Evolutionary conservation across 148 eudicot genomes (phyloP).

Genomic region (Gaultheria prostrata): DNA sequence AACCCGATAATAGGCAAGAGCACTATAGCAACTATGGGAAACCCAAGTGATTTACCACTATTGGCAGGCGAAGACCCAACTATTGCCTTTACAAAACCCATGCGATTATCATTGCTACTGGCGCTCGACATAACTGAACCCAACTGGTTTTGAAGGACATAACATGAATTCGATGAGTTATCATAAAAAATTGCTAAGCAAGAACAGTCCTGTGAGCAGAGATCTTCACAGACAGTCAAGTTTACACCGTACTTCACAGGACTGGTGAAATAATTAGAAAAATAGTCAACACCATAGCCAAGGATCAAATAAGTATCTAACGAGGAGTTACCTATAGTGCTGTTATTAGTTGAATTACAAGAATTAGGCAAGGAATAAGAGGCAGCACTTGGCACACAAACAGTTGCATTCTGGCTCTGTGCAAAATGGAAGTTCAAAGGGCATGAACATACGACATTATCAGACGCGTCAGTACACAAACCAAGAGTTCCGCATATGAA

Average conservation of each 20-base stretch:
- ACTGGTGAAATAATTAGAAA: slow-evolving; percentile 35
- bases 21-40: slow-evolving; percentile 45
- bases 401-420: slow-evolving; percentile 10
- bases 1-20: slow-evolving; percentile 52
- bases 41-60: slow-evolving; percentile 11
- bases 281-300: slow-evolving; percentile 49
- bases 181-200: slow-evolving; percentile 63
- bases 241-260: slow-evolving; percentile 42
- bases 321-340: slow-evolving; percentile 16
- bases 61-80: slow-evolving; percentile 10
- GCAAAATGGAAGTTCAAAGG: slow-evolving; percentile 47
- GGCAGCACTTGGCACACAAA: slow-evolving; percentile 46
- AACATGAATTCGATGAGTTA: slow-evolving; percentile 61
- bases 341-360: slow-evolving; percentile 37
- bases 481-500: slow-evolving; percentile 59
- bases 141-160: slow-evolving; percentile 36
- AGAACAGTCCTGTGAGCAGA: slow-evolving; percentile 58
- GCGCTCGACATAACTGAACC: slow-evolving; percentile 48
- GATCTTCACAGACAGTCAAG: slow-evolving; percentile 50
- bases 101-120: slow-evolving; percentile 15
- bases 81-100: slow-evolving; percentile 55
- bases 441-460: slow-evolving; percentile 51
- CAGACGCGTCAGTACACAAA: slow-evolving; percentile 28
- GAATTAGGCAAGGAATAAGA: slow-evolving; percentile 44
- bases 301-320: slow-evolving; percentile 41